phyloP scores from a whole-genome alignment of 331 rosid species.

The Cucumis variabilis region DNA sequence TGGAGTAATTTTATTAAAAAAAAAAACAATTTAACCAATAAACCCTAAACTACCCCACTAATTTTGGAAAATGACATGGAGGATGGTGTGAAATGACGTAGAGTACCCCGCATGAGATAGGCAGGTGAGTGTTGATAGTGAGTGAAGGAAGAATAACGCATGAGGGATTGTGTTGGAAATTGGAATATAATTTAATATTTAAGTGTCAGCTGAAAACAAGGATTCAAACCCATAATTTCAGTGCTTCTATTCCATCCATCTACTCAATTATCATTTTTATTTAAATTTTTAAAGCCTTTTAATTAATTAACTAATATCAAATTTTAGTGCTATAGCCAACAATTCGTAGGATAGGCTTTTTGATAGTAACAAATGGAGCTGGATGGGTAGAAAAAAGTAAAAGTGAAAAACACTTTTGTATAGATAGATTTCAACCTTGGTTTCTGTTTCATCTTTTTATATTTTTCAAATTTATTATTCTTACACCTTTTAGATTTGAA shows the following conservation, averaged over 20 bases:
- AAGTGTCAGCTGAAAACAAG: conserved; percentile 16
- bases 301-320: neutral
- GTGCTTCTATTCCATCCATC: neutral
- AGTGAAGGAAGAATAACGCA: neutral
- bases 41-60: neutral
- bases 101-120: neutral
- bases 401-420: too few species aligned
- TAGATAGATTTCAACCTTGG: too few species aligned
- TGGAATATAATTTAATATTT: neutral
- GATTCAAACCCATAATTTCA: conserved; percentile 1
- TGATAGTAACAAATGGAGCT: neutral
- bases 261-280: neutral
- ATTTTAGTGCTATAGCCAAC: neutral
- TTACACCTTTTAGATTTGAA: too few species aligned
- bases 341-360: neutral
- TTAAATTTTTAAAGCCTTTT: neutral
- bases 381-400: too few species aligned
- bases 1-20: too few species aligned
- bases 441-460: too few species aligned
- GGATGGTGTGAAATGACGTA: neutral
- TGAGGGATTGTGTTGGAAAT: neutral
- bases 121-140: neutral
- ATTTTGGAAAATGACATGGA: neutral
- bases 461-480: too few species aligned
- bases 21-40: neutral